Evolutionary conservation across 2,329 filamentous ascomycete species (phyloP).

Genomic region (Penicillium hordei): DNA sequence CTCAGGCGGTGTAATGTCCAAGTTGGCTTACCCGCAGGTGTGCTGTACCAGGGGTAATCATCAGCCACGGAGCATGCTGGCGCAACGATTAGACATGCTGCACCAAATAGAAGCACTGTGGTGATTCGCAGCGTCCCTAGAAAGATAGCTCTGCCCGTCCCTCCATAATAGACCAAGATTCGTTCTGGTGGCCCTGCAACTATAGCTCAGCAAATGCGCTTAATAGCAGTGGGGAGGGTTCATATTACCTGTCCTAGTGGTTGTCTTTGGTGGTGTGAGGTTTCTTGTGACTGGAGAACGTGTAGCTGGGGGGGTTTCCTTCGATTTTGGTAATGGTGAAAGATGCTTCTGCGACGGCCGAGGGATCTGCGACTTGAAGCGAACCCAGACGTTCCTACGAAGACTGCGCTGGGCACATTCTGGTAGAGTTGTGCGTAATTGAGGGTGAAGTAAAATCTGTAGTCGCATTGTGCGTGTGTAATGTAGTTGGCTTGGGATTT

Average conservation of each 20-base stretch:
- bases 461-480: conserved; percentile 25
- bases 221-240: not conserved
- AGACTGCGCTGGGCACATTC: conserved; percentile 29
- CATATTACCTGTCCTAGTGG: conserved; percentile 30
- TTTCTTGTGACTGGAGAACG: conserved; percentile 11
- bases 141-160: conserved; percentile 65
- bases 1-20: not conserved
- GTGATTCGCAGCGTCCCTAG: conserved; percentile 70
- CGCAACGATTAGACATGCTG: conserved; percentile 64
- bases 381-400: conserved; percentile 27
- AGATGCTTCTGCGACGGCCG: conserved; percentile 26
- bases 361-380: conserved; percentile 32
- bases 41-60: conserved; percentile 45
- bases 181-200: conserved; percentile 39
- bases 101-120: conserved; percentile 66
- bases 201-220: conserved; percentile 11
- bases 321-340: conserved; percentile 19
- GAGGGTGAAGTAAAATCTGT: conserved; percentile 31
- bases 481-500: conserved; percentile 6
- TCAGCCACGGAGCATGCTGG: conserved; percentile 56
- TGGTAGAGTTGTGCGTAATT: conserved; percentile 31
- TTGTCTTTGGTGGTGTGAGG: conserved; percentile 25
- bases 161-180: conserved; percentile 73
- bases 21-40: conserved; percentile 41
- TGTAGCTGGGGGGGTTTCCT: conserved; percentile 18